A percentile compares a stretch with the other conserved stretches of the same genome.
Evolutionary conservation across 306 rosid species (phyloP).

Genomic region (Vigna radiata): DNA sequence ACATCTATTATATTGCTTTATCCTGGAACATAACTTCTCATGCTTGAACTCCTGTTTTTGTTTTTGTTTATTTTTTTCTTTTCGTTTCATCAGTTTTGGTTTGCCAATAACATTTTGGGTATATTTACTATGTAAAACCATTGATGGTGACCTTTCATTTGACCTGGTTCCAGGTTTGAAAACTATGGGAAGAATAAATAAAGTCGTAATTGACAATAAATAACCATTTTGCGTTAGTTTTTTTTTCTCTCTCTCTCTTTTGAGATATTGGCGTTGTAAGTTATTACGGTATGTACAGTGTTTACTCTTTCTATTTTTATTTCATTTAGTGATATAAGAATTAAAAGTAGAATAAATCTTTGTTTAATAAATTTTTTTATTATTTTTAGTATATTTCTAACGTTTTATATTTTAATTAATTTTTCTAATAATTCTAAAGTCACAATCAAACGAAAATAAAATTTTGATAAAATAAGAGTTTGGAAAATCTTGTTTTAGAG

Average conservation of each 20-base stretch:
- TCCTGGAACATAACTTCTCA: constrained; percentile 19
- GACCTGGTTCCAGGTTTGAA: not conserved
- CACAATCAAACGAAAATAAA: not conserved
- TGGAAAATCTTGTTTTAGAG: no score
- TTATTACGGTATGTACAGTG: no score
- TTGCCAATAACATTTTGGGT: not conserved
- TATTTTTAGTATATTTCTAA: no score
- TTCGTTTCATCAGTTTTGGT: not conserved
- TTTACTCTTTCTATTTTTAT: not conserved
- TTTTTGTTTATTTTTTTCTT: not conserved
- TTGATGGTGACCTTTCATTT: constrained; percentile 1
- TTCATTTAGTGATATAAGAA: not conserved
- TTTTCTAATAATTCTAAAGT: no score
- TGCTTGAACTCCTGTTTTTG: not conserved
- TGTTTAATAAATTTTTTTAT: no score
- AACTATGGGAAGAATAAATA: not conserved
- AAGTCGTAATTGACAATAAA: not conserved
- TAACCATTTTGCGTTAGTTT: no score
- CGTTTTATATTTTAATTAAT: no score
- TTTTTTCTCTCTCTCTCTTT: no score
- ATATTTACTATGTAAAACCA: not conserved
- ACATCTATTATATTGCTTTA: constrained; percentile 25
- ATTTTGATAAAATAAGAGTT: no score
- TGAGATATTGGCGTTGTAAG: no score
- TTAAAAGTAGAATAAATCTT: no score